Conservation (phyloP, 2,329 filamentous ascomycete genomes). For the Sclerotinia glacialis region DNA sequence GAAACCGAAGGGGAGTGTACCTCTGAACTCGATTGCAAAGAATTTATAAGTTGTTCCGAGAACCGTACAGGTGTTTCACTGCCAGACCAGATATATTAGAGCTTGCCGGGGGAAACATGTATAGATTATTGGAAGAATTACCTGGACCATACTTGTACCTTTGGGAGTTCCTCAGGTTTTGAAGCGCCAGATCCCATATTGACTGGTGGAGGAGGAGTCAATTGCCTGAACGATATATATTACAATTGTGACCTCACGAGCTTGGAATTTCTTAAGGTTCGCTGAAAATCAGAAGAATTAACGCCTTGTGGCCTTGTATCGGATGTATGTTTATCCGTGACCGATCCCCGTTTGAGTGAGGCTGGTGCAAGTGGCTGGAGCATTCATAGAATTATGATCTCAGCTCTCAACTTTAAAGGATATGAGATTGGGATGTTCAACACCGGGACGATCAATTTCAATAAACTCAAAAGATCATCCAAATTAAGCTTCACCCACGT, state of each 20-base stretch:
- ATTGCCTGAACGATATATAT: constrained; percentile 9
- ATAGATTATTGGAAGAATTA: constrained; percentile 21
- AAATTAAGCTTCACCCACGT: not conserved
- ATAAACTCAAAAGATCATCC: constrained; percentile 5
- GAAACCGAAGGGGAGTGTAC: constrained; percentile 48
- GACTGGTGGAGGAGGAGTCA: constrained; percentile 23
- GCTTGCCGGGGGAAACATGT: constrained; percentile 1
- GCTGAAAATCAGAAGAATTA: not conserved
- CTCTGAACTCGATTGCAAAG: constrained; percentile 80
- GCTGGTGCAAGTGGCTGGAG: not conserved
- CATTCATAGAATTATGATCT: too few relatives aligned
- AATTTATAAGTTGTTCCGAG: constrained; percentile 78
- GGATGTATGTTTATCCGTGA: not conserved
- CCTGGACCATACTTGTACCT: constrained; percentile 38
- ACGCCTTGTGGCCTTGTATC: constrained; percentile 9
- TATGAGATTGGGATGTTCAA: not conserved
- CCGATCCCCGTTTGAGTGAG: not conserved
- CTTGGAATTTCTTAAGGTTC: constrained; percentile 28
- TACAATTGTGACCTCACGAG: constrained; percentile 17
- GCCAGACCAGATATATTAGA: constrained; percentile 22
- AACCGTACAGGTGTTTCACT: constrained; percentile 65
- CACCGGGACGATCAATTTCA: not conserved
- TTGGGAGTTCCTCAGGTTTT: constrained; percentile 34
- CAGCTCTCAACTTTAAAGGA: not conserved
- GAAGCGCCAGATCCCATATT: constrained; percentile 38